phyloP scores from a whole-genome alignment of 2,329 filamentous ascomycete species.

The Pseudogymnoascus pannorum region DNA sequence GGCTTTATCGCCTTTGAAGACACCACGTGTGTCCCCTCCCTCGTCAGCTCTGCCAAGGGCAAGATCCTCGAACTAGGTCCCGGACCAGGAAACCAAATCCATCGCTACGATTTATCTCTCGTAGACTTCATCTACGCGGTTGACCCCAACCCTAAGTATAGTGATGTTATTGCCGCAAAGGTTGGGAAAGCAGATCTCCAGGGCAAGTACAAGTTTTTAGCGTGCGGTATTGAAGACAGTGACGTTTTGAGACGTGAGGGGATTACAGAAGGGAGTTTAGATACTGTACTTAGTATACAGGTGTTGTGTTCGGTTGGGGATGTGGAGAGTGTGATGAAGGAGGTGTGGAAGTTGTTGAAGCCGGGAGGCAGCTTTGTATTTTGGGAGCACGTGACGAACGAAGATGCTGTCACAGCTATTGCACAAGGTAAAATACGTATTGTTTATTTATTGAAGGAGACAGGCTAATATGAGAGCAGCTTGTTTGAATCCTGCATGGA shows the following conservation, averaged over 20 bases:
- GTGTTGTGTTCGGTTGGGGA: constrained; percentile 36
- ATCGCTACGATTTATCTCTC: constrained; percentile 29
- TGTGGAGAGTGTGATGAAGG: constrained; percentile 23
- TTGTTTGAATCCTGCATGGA: constrained; percentile 28
- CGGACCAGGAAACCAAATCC: constrained; percentile 37
- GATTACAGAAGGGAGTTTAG: constrained; percentile 31
- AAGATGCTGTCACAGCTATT: constrained; percentile 24
- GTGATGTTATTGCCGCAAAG: constrained; percentile 26
- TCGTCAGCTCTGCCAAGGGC: constrained; percentile 27
- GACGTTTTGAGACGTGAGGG: constrained; percentile 32
- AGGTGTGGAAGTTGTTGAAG: constrained; percentile 36
- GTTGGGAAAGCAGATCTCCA: constrained; percentile 26
- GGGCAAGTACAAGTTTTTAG: constrained; percentile 34
- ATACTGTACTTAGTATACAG: constrained; percentile 37
- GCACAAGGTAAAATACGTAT: constrained; percentile 24
- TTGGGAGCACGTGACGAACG: constrained; percentile 36
- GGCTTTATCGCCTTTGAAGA: constrained; percentile 30
- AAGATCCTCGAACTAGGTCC: constrained; percentile 39
- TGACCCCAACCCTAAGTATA: constrained; percentile 34
- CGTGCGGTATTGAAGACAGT: constrained; percentile 34
- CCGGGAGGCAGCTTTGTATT: constrained; percentile 40
- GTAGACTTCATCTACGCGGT: constrained; percentile 34
- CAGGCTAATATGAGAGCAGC: constrained; percentile 20
- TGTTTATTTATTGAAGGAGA: constrained; percentile 1
- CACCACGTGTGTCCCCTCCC: constrained; percentile 29